These are phyloP conservation scores for Starmera stellimalicola DNA, from an alignment of 1,139 yeast genomes.

Conservation along the genomic window DNA sequence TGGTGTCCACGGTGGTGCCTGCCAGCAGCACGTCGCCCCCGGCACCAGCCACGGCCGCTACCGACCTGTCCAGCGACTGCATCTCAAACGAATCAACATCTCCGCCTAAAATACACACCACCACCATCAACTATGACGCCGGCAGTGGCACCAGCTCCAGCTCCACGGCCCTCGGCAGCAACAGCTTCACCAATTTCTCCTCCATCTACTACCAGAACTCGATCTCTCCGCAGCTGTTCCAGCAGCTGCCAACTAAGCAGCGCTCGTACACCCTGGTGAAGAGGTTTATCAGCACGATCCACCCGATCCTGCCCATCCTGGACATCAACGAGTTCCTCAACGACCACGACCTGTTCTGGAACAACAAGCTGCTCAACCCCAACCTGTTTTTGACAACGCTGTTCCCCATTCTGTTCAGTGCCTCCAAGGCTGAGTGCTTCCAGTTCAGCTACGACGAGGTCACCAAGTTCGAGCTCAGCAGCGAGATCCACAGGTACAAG, in stretches of 20 bases:
- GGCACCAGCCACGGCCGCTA: background rate
- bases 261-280: constrained; percentile 41
- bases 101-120: background rate
- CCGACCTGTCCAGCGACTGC: background rate
- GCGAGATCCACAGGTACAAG: constrained; percentile 39
- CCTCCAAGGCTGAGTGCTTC: constrained; percentile 46
- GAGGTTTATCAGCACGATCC: constrained; percentile 42
- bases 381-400: constrained; percentile 38
- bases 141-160: background rate
- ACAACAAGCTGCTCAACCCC: constrained; percentile 14
- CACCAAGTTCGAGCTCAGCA: constrained; percentile 28
- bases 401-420: constrained; percentile 43
- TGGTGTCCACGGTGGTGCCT: background rate
- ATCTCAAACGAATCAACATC: background rate
- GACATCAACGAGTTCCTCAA: constrained; percentile 30
- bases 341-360: constrained; percentile 46
- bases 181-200: constrained; percentile 1
- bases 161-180: constrained; percentile 1
- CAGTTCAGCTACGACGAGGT: constrained; percentile 28
- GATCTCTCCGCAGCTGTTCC: constrained; percentile 12
- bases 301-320: constrained; percentile 42
- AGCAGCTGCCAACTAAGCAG: constrained; percentile 28
- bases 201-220: background rate
- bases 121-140: constrained; percentile 1
- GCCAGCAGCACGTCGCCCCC: background rate